A percentile compares a stretch with the other conserved stretches of the same genome.
Evolutionary conservation across 2,329 filamentous ascomycete species (phyloP).

Genomic region (Phyllosticta capitalensis): DNA sequence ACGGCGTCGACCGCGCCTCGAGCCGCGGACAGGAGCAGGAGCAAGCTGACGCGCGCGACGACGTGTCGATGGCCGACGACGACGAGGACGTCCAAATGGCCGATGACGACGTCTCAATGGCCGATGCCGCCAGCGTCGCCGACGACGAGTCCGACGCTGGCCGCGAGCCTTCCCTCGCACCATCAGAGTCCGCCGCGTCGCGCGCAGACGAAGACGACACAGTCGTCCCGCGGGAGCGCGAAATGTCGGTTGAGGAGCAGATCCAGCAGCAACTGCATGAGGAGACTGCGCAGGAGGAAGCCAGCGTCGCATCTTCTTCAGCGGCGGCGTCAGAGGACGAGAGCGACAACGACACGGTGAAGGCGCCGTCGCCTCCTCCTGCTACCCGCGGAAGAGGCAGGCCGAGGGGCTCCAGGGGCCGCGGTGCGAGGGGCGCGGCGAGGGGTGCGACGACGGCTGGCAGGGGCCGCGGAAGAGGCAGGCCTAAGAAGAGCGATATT

Average conservation of each 20-base stretch:
- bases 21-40: slow-evolving; percentile 12
- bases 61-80: neutral
- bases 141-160: neutral
- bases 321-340: slow-evolving; percentile 10
- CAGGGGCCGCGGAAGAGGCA: neutral
- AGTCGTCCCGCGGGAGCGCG: neutral
- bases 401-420: neutral
- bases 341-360: slow-evolving; percentile 7
- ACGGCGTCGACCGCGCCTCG: slow-evolving; percentile 12
- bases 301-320: slow-evolving; percentile 15
- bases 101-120: slow-evolving; percentile 16
- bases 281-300: slow-evolving; percentile 16
- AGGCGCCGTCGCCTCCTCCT: slow-evolving; percentile 1
- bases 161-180: neutral
- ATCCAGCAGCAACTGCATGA: slow-evolving; percentile 10
- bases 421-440: neutral
- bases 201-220: slow-evolving; percentile 9
- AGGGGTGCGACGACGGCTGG: neutral
- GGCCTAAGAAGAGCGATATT: slow-evolving; percentile 7
- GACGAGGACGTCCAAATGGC: neutral
- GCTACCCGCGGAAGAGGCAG: slow-evolving; percentile 1
- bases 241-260: slow-evolving; percentile 8
- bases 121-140: slow-evolving; percentile 12
- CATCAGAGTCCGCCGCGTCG: slow-evolving; percentile 13
- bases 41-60: neutral